Base-by-base conservation (phyloP, 164 flowering plant genomes). In the Paratinospora sagittata region DNA sequence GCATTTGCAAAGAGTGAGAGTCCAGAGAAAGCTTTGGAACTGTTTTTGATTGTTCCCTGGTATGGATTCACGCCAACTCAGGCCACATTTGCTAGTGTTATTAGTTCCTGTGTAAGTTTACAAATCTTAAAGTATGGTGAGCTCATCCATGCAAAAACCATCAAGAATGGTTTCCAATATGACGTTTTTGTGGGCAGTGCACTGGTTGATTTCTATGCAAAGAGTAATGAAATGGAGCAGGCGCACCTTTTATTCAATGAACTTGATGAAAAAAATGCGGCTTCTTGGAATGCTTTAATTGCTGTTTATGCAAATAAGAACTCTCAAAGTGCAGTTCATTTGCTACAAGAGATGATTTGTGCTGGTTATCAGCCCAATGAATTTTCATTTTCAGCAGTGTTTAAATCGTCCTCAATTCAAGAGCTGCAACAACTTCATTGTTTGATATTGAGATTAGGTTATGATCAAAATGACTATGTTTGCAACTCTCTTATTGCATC, bases 201-300 rank as follows among this genome's bases (percentile, higher is more conserved):
- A 45, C 75, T 90, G 82, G 83, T 93, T 74, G 86, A 84, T 77
- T 88, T 89, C 65, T 94, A 91, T 80, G 84, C 81, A 6, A 93
- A 90, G 79, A 77, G 84, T 63, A 76, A 80, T 67, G 66, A 75
- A n/a, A 21, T 89, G 70, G 82, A 72, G 62, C 78, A 73, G 69
- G 91, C 94, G 14, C 82, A 70, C 26, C 26, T 14, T 63, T 85
- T 88, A 72, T 91, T 93, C 70, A 71, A 76, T 52, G 85, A 82
- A 62, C 85, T 90, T 64, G 14, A 47, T 43, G 82, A 78, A 61
- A 89, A 82, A 69, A 88, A 79, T 73, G 75, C 82, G 68, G 88
- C 88, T 69, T 85, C 86, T 45, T 92, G 96, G 96, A 94, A 88
- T 75, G 70, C 88, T 52, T 78, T 91, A 83, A 84, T 94, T 73